Evolutionary conservation across 2,329 filamentous ascomycete genomes (phyloP), one percentile per base, ranked within the genome.

Genomic region (Lecanicillium sp.): DNA sequence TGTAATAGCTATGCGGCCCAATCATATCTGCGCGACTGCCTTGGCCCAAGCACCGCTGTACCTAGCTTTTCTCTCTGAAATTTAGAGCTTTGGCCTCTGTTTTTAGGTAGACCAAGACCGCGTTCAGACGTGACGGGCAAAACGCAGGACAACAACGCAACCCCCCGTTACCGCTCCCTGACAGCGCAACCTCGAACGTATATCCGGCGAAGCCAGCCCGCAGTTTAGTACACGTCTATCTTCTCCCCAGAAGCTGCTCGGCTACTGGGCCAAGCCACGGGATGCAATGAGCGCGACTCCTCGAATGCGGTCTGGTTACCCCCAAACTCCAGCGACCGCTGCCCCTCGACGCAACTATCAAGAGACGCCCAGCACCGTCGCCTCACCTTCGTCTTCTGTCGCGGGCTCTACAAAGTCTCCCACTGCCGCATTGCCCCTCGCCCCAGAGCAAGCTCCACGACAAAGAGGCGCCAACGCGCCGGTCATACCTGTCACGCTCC

Each of bases 201-300:
- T 14, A 6, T n/a, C 29, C 11, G 11, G 11, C 22, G 22, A 25
- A 25, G 22, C 22, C 7, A 25, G 22, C 6, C 22, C 45, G 41
- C 22, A 37, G 40, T 22, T 13, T 8, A 13, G 30, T 37, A 10
- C 27, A 34, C 22, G 25, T 22, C 17, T n/a, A n/a, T 17, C 19
- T 27, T 35, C 42, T n/a, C 31, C 39, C 36, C 37, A 36, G 39
- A 50, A 44, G 49, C 42, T 43, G 44, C 35, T 37, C 40, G 46
- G 36, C 42, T 34, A 44, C 33, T 41, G 34, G 20, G 17, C 46
- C 22, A 44, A 46, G 55, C 52, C 55, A 56, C 67, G 67, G 64
- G 62, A 82, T 83, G 79, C 78, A 65, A 90, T 90, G 87, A 86
- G 79, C 76, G 75, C 72, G 62, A 92, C 85, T 69, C 86, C 82